Evolutionary conservation across 257 asterid genomes (phyloP), one percentile per base, ranked within the genome.

Genomic region (Gentiana macrophylla): DNA sequence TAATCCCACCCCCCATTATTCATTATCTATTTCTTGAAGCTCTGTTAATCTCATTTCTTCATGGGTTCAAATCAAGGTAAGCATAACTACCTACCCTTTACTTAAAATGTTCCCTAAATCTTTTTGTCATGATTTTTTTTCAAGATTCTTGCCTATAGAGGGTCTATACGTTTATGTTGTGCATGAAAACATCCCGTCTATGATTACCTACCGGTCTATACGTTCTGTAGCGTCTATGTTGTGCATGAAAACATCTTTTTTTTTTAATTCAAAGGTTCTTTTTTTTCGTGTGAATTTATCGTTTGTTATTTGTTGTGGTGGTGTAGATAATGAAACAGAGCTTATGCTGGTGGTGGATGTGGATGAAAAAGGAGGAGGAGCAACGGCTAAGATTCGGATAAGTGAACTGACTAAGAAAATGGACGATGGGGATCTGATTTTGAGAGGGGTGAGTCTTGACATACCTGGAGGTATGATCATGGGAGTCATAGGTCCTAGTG

Each of bases 401-500:
- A 77, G 86, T 67, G 67, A 69, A 36, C 75, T 84, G 56, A 67
- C 70, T 1, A 84, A 66, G 65, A 56, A 64, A 6, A 68, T 86
- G 2, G 79, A 79, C 37, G 72, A 77, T 64, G 82, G 77, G 54
- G 77, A 62, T 24, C 67, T 59, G 9, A 71, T 86, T 56, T 68
- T 84, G 70, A 78, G 57, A 60, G 80, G 70, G 65, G 76, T 84
- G 68, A 77, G 65, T 70, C 50, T 70, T 56, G 81, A 82, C 63
- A 79, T 82, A 53, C 87, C 84, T 43, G 79, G 59, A 75, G 94
- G 88, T 45, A 63, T 76, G 46, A 80, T 83, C 60, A 74, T 81
- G 82, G 95, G 95, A 24, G 76, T 86, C 36, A 81, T 86, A 45
- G 94, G 95, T 12, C 95, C 95, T 2, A 86, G 94, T 61, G 94